phyloP scores from a whole-genome alignment of 2,329 filamentous ascomycete genomes.

The Pseudogymnoascus sp. region DNA sequence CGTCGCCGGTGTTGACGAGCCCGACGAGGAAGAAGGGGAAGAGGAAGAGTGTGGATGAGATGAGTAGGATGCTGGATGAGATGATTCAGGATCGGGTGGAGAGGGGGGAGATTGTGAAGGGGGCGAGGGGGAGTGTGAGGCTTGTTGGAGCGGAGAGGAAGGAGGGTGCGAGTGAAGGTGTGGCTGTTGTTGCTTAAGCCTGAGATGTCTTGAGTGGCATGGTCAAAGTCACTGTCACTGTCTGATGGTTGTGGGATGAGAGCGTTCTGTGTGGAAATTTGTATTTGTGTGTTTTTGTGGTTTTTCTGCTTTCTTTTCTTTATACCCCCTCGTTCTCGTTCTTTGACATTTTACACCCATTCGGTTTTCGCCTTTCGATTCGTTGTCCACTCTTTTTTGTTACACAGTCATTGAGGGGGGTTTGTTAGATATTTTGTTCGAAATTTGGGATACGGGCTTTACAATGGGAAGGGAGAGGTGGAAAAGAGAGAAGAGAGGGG shows the following conservation, averaged over 20 bases:
- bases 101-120: conserved; percentile 61
- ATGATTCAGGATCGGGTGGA: conserved; percentile 91
- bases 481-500: neutral
- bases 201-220: conserved; percentile 12
- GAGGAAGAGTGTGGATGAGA: conserved; percentile 72
- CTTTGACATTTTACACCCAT: conserved; percentile 17
- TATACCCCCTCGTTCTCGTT: conserved; percentile 9
- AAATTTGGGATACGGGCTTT: neutral
- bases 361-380: conserved; percentile 11
- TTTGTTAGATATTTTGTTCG: neutral
- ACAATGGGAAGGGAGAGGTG: neutral
- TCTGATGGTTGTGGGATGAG: conserved; percentile 20
- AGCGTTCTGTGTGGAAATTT: conserved; percentile 17
- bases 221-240: conserved; percentile 14
- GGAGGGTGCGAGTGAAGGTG: conserved; percentile 25
- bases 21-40: conserved; percentile 22
- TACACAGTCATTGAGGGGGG: conserved; percentile 1
- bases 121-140: conserved; percentile 58
- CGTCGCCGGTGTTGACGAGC: neutral
- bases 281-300: conserved; percentile 9
- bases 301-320: conserved; percentile 4
- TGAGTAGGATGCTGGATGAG: conserved; percentile 88
- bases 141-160: conserved; percentile 38
- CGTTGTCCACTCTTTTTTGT: neutral
- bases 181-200: conserved; percentile 25